Percentiles rank a stretch among this genome's conserved stretches.
phyloP scores from a whole-genome alignment of 1,284 basidiomycete species.

The Tylopilus sp. region DNA sequence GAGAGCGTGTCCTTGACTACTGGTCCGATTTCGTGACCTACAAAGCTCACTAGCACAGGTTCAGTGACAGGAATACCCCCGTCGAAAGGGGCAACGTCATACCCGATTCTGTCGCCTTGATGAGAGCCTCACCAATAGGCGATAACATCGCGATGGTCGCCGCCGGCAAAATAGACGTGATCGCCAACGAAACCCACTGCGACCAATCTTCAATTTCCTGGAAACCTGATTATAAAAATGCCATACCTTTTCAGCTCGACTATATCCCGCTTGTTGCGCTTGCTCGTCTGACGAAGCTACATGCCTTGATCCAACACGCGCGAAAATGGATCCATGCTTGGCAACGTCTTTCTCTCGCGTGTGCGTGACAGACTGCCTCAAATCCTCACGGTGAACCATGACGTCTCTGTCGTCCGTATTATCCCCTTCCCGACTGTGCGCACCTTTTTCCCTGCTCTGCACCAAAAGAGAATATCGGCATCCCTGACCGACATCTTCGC shows the following conservation, averaged over 20 bases:
- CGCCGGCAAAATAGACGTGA: slow-evolving; percentile 27
- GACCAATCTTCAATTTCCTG: not conserved
- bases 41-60: slow-evolving; percentile 12
- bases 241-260: slow-evolving; percentile 20
- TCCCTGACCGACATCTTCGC: not conserved
- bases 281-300: slow-evolving; percentile 6
- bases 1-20: slow-evolving; percentile 1
- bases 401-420: not conserved
- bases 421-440: not conserved
- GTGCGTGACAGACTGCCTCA: not conserved
- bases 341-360: slow-evolving; percentile 2
- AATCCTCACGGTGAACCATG: not conserved
- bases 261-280: slow-evolving; percentile 18
- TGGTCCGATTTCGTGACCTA: slow-evolving; percentile 15
- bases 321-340: slow-evolving; percentile 20
- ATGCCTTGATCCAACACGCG: slow-evolving; percentile 12
- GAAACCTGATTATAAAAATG: not conserved
- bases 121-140: slow-evolving; percentile 24
- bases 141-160: slow-evolving; percentile 22
- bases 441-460: not conserved
- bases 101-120: slow-evolving; percentile 24
- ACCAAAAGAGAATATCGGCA: not conserved
- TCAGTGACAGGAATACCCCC: slow-evolving; percentile 2
- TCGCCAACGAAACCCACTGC: slow-evolving; percentile 28
- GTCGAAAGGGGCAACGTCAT: not conserved